phyloP scores from a whole-genome alignment of 345 rosid genomes.

The Clarkia xantiana region DNA sequence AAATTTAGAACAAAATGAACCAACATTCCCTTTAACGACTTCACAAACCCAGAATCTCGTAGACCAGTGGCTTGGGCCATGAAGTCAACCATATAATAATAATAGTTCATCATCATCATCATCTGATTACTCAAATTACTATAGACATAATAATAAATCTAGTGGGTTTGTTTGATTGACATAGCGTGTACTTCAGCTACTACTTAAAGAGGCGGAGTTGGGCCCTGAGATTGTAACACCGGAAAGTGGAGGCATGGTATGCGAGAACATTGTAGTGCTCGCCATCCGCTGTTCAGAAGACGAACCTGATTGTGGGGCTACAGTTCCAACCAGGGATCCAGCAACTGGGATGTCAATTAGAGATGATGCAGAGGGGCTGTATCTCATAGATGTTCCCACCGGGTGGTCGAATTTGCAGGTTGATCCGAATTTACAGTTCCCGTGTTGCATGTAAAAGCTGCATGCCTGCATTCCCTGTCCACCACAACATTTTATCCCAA shows the following conservation, averaged over 20 bases:
- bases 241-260: too few species aligned
- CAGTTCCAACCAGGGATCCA: constrained; percentile 51
- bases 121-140: too few species aligned
- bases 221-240: too few species aligned
- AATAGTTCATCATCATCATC: too few species aligned
- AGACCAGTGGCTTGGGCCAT: constrained; percentile 90
- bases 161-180: too few species aligned
- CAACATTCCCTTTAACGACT: too few species aligned
- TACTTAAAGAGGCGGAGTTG: constrained; percentile 52
- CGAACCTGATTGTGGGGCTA: constrained; percentile 50
- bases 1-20: too few species aligned
- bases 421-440: constrained; percentile 53
- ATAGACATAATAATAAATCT: too few species aligned
- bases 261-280: too few species aligned
- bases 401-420: constrained; percentile 82
- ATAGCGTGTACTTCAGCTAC: constrained; percentile 57
- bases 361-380: constrained; percentile 83
- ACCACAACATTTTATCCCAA: too few species aligned
- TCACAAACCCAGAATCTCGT: constrained; percentile 74
- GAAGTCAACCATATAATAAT: too few species aligned
- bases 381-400: constrained; percentile 51
- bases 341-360: constrained; percentile 78
- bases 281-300: constrained; percentile 43
- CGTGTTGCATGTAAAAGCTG: constrained; percentile 47
- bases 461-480: constrained; percentile 56